phyloP scores from a whole-genome alignment of 2,329 filamentous ascomycete genomes.

The Chrysosphaeria jannelii region DNA sequence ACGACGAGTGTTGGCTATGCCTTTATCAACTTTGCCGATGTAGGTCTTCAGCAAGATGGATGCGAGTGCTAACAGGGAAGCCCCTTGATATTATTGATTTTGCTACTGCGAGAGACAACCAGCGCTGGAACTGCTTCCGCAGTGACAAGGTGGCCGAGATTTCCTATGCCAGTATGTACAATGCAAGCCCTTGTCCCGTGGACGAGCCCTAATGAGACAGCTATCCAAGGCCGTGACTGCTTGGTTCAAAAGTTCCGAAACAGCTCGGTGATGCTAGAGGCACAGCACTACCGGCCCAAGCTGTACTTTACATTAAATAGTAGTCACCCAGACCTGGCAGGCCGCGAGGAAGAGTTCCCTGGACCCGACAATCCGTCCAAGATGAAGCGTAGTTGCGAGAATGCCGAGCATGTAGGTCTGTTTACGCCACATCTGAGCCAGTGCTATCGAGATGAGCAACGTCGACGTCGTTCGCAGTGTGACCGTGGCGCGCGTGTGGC shows the following conservation, averaged over 20 bases:
- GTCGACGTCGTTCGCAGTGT: constrained; percentile 45
- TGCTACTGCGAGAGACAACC: constrained; percentile 35
- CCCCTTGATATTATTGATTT: constrained; percentile 49
- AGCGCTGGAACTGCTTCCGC: constrained; percentile 53
- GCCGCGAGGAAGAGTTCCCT: constrained; percentile 48
- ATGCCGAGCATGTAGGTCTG: constrained; percentile 61
- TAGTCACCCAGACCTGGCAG: constrained; percentile 21
- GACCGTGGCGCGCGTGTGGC: constrained; percentile 54
- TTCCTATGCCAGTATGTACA: constrained; percentile 63
- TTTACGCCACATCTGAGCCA: constrained; percentile 56
- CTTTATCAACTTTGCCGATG: constrained; percentile 80
- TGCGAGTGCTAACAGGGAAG: constrained; percentile 10
- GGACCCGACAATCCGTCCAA: constrained; percentile 60
- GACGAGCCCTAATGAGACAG: constrained; percentile 15
- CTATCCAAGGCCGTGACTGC: constrained; percentile 76
- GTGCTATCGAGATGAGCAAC: constrained; percentile 43
- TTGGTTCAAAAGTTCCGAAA: constrained; percentile 89
- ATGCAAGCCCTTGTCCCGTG: background rate
- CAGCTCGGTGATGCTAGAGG: constrained; percentile 81
- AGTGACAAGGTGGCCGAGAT: constrained; percentile 68
- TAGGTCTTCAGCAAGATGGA: constrained; percentile 12
- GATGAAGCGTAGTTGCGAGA: constrained; percentile 63
- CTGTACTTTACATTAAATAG: constrained; percentile 21
- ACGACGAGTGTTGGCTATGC: constrained; percentile 66
- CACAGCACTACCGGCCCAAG: constrained; percentile 51